Base-by-base conservation (phyloP, 306 rosid genomes). In the Trichosanthes truncata region DNA sequence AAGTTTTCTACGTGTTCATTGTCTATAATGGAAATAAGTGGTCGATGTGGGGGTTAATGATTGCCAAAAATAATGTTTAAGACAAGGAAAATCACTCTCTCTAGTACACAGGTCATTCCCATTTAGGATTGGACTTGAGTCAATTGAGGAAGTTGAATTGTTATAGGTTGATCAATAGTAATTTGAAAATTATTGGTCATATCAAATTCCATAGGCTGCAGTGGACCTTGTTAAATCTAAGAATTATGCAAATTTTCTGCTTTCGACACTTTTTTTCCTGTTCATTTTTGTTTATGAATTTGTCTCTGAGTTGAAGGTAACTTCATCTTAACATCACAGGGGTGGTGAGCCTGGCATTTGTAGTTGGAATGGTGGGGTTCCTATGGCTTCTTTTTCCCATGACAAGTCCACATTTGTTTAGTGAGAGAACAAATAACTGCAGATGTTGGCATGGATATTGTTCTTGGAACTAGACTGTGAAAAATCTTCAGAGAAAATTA, bases 361-460 rank as follows among this genome's bases (percentile, higher is more conserved):
- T 91, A 49, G 86, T 86, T 51, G 98, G 98, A 80, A 52, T 84
- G 80, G 68, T 86, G 83, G 91, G 96, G 63, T 93, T 93, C 92
- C 35, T 90, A 73, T 90, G 93, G 92, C 89, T 93, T 80, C 92
- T 93, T 75, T 95, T 83, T 69, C 97, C 99, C 41, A 78, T 89
- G 83, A 91, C 97, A 13, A 80, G n/a, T 77, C 93, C 97, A 6
- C 84, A 87, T 73, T 84, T 95, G 87, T 95, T 88, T 79, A 92
- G 89, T 77, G 88, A 90, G 76, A 89, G 87, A 81, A 84, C 89
- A 41, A 83, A 89, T 78, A 84, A 83, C 79, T 92, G 98, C 88
- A 90, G 89, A 79, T 91, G 97, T 82, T 94, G 98, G 97, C 95
- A 95, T 69, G 89, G 92, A 68, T 90, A 84, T 86, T 95, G 99